Evolutionary conservation across 176 grass and related monocot genomes (phyloP).

Genomic region (Phyllostachys edulis): DNA sequence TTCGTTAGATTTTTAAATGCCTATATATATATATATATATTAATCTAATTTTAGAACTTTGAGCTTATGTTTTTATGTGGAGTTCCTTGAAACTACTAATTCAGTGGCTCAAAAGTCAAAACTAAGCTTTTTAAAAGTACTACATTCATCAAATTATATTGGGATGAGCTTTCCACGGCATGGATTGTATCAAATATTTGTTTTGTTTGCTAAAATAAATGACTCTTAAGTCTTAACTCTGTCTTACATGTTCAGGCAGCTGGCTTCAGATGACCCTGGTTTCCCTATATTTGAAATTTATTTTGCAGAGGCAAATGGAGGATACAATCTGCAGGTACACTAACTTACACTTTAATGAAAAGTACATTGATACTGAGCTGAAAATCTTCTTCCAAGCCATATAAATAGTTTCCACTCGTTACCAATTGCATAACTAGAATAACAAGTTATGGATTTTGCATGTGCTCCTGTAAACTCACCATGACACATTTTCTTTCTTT

Average conservation of each 20-base stretch:
- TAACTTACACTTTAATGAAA: conserved; percentile 8
- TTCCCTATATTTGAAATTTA: conserved; percentile 91
- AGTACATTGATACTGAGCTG: background rate
- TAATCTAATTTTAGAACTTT: background rate
- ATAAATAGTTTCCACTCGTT: background rate
- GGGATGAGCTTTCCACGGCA: background rate
- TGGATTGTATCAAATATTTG: background rate
- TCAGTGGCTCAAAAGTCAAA: background rate
- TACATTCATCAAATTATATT: background rate
- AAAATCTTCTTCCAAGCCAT: conserved; percentile 14
- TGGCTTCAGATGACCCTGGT: conserved; percentile 64
- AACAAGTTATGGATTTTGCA: background rate
- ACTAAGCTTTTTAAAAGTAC: background rate
- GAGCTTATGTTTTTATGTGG: background rate
- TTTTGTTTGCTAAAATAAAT: background rate
- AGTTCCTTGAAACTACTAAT: background rate
- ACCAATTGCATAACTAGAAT: conserved; percentile 29
- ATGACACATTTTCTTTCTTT: conserved; percentile 1
- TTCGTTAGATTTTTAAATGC: background rate
- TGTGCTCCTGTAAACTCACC: background rate
- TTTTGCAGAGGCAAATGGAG: conserved; percentile 64
- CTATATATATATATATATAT: background rate
- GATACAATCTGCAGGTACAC: conserved; percentile 72
- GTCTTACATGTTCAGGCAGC: conserved; percentile 51
- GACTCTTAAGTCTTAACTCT: background rate